Evolutionary conservation across 257 asterid species (phyloP).

Genomic region (Asclepias syriaca): DNA sequence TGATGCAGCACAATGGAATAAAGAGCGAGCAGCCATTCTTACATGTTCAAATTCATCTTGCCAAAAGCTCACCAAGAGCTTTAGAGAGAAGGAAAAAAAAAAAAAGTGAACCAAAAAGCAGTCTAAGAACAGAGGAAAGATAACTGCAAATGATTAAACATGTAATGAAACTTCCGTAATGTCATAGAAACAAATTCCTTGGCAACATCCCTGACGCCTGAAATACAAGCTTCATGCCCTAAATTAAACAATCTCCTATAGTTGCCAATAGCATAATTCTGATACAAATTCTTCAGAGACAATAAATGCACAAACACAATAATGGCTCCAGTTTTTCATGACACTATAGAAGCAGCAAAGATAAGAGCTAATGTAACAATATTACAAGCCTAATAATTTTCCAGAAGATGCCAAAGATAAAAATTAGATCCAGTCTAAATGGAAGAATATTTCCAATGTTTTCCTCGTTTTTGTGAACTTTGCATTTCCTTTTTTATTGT

Average conservation of each 20-base stretch:
- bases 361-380: not conserved
- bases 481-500: no score
- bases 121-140: not conserved
- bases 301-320: not conserved
- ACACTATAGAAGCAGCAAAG: not conserved
- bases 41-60: constrained; percentile 90
- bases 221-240: not conserved
- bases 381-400: not conserved
- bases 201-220: not conserved
- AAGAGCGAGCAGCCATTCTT: constrained; percentile 95
- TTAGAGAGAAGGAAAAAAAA: constrained; percentile 20
- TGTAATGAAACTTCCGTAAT: not conserved
- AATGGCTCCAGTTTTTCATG: not conserved
- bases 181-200: not conserved
- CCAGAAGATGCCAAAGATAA: not conserved
- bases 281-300: not conserved
- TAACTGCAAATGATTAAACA: not conserved
- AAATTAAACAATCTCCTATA: not conserved
- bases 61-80: constrained; percentile 98
- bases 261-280: not conserved
- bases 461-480: not conserved
- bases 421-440: not conserved
- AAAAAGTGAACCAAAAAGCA: not conserved
- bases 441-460: not conserved
- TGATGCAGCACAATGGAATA: constrained; percentile 96